phyloP scores from a whole-genome alignment of 2,329 filamentous ascomycete genomes.

The Colletotrichum gigasporum region DNA sequence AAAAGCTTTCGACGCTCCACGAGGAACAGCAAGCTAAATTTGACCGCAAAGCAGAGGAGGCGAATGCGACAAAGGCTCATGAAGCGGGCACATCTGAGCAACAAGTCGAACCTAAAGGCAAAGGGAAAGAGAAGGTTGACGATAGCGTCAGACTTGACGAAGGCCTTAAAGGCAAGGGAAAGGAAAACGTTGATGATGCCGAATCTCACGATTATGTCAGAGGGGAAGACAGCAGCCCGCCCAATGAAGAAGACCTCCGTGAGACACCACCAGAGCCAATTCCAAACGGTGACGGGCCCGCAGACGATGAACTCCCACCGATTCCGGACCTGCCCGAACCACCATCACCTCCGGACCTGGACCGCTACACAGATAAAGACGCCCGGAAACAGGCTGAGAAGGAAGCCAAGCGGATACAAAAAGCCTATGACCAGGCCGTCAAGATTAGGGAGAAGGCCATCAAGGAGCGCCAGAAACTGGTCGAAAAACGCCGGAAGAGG shows the following conservation, averaged over 20 bases:
- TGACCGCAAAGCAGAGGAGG: neutral
- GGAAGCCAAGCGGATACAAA: slow-evolving; percentile 69
- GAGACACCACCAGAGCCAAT: neutral
- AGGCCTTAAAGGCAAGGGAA: slow-evolving; percentile 23
- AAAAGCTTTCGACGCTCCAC: slow-evolving; percentile 10
- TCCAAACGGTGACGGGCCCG: neutral
- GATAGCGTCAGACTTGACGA: no score
- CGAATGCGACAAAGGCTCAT: neutral
- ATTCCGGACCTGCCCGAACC: slow-evolving; percentile 62
- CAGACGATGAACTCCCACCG: slow-evolving; percentile 45
- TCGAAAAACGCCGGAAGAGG: slow-evolving; percentile 63
- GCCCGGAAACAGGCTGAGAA: slow-evolving; percentile 75
- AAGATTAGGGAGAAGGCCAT: slow-evolving; percentile 74
- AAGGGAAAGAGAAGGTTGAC: neutral
- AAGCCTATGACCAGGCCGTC: slow-evolving; percentile 72
- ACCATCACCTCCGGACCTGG: slow-evolving; percentile 65
- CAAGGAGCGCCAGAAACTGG: slow-evolving; percentile 68
- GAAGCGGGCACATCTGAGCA: neutral
- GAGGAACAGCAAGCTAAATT: slow-evolving; percentile 8
- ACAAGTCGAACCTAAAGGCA: slow-evolving; percentile 8
- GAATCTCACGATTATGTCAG: neutral
- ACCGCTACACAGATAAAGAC: slow-evolving; percentile 69
- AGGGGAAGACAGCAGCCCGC: neutral
- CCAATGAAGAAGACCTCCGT: neutral
- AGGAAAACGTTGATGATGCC: neutral